Evolutionary conservation across 1,284 basidiomycete genomes (phyloP).

Genomic region (Hypsizygus ulmarius): DNA sequence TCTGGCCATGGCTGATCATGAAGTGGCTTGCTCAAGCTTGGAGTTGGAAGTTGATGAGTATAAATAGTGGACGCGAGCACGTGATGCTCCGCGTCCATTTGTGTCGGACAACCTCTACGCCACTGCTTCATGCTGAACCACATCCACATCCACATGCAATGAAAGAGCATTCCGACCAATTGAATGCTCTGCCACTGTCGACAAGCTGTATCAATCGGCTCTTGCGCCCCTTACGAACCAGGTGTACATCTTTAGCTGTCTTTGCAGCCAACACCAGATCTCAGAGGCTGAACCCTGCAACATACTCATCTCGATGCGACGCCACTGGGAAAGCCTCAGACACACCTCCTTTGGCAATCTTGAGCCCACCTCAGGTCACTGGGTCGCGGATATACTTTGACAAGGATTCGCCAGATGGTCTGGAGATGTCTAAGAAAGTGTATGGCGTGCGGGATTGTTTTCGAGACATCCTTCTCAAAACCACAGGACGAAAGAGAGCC

Average conservation of each 20-base stretch:
- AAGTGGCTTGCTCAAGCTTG: no score
- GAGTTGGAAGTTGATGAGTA: no score
- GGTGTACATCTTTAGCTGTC: conserved; percentile 42
- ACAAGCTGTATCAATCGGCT: conserved; percentile 45
- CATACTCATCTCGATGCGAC: conserved; percentile 12
- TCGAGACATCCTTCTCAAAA: conserved; percentile 40
- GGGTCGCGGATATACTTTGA: conserved; percentile 36
- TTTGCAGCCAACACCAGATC: conserved; percentile 15
- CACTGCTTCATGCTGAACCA: no score
- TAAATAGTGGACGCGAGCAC: conserved; percentile 1
- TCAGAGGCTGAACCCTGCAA: not conserved
- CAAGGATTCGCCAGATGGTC: conserved; percentile 32
- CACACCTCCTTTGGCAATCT: conserved; percentile 36
- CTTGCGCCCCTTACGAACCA: conserved; percentile 51
- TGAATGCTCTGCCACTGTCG: conserved; percentile 15
- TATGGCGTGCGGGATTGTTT: conserved; percentile 54
- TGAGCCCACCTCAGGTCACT: conserved; percentile 36
- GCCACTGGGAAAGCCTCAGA: conserved; percentile 6
- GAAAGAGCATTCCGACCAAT: conserved; percentile 10
- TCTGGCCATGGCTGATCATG: no score
- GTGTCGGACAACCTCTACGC: no score
- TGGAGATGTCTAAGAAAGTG: conserved; percentile 46
- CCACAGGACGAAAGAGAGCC: conserved; percentile 15
- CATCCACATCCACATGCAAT: not conserved
- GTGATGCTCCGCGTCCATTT: conserved; percentile 3